phyloP scores from a whole-genome alignment of 768 basidiomycete species.

The Termitomyces bulborhizus region DNA sequence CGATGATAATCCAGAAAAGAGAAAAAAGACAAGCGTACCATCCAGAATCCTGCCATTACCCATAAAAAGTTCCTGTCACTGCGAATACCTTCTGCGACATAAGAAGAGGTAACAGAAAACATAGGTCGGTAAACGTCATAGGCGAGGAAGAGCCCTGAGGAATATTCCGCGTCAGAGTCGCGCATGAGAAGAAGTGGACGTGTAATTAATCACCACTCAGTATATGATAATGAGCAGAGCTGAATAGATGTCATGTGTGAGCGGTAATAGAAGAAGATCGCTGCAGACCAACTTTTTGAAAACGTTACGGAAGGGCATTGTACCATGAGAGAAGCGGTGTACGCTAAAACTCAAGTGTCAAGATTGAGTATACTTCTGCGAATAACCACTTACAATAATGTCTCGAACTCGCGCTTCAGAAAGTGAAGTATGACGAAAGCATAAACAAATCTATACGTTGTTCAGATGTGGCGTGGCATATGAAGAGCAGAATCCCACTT shows the following conservation, averaged over 20 bases:
- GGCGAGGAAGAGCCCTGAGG: conserved; percentile 66
- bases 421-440: conserved; percentile 82
- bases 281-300: conserved; percentile 73
- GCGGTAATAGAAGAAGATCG: background rate
- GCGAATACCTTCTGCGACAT: conserved; percentile 55
- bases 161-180: background rate
- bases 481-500: conserved; percentile 32
- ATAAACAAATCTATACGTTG: conserved; percentile 47
- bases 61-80: conserved; percentile 64
- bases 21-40: conserved; percentile 40
- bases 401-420: conserved; percentile 88
- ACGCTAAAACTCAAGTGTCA: conserved; percentile 39
- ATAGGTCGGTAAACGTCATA: conserved; percentile 77
- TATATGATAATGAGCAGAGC: conserved; percentile 87
- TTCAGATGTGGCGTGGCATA: conserved; percentile 2
- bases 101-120: conserved; percentile 61
- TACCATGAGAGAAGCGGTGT: conserved; percentile 92
- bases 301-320: conserved; percentile 83
- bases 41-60: conserved; percentile 62
- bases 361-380: background rate
- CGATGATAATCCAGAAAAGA: background rate
- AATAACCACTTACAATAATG: conserved; percentile 62
- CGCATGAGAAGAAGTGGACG: background rate
- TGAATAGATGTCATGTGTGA: conserved; percentile 22
- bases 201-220: conserved; percentile 48